These are phyloP conservation scores for Starmerella sirachaensis DNA, from an alignment of 805 yeast genomes.

Conservation along the genomic window DNA sequence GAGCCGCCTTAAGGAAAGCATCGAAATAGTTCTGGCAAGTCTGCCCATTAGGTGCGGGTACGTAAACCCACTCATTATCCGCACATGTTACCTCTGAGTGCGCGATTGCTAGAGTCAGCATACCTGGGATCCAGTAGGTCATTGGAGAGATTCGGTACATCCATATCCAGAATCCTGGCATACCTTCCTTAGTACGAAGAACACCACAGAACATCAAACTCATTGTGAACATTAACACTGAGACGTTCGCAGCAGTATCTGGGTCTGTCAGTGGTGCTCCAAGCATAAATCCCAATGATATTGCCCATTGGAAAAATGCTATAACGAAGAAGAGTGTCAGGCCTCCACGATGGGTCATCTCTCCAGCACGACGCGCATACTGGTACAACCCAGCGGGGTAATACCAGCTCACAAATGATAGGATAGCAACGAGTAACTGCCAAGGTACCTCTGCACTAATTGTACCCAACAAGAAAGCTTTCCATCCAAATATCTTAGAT, in stretches of 20 bases:
- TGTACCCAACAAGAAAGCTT: constrained; percentile 43
- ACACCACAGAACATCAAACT: constrained; percentile 60
- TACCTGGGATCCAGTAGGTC: constrained; percentile 55
- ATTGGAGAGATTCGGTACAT: constrained; percentile 64
- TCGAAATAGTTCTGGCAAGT: constrained; percentile 52
- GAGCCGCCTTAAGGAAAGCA: constrained; percentile 31
- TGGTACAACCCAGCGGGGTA: constrained; percentile 37
- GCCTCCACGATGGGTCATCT: constrained; percentile 37
- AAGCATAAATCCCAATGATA: constrained; percentile 43
- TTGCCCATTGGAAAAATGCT: constrained; percentile 40
- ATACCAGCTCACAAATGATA: constrained; percentile 44
- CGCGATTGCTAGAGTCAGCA: constrained; percentile 40
- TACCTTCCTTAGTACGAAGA: constrained; percentile 40
- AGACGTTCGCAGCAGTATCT: constrained; percentile 51
- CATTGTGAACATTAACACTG: constrained; percentile 45
- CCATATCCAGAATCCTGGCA: constrained; percentile 79
- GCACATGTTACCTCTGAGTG: constrained; percentile 41
- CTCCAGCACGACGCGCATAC: constrained; percentile 36
- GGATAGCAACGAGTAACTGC: constrained; percentile 37
- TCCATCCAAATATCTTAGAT: constrained; percentile 67
- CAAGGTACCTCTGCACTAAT: constrained; percentile 51
- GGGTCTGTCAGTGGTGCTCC: constrained; percentile 52
- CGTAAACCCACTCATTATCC: constrained; percentile 36
- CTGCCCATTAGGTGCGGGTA: constrained; percentile 45
- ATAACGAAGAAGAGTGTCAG: constrained; percentile 41